Percentiles rank a stretch among this genome's conserved stretches.
These are phyloP conservation scores for Domatiomyces globalis DNA, from an alignment of 2,329 filamentous ascomycete genomes.

Conservation along the genomic window DNA sequence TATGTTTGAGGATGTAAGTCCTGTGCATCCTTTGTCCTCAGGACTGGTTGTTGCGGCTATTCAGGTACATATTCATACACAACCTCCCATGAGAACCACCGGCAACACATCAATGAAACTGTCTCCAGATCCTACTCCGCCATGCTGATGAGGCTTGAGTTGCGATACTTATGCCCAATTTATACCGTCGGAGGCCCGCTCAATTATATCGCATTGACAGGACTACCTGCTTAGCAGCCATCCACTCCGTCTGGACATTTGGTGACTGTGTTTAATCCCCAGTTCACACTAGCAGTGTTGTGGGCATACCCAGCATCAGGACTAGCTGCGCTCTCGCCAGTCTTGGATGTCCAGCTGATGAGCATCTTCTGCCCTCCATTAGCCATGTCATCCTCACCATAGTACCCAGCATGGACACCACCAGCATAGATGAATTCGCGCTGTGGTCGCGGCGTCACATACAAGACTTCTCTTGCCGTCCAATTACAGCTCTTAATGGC, in stretches of 20 bases:
- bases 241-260: not conserved
- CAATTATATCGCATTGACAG: not conserved
- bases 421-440: conserved; percentile 22
- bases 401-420: conserved; percentile 21
- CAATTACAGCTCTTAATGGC: conserved; percentile 19
- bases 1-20: too few relatives aligned
- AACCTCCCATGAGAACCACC: not conserved
- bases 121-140: not conserved
- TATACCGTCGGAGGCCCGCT: not conserved
- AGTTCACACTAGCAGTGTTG: conserved; percentile 8
- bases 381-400: conserved; percentile 20
- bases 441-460: conserved; percentile 14
- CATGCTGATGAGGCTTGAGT: not conserved
- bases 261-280: too few relatives aligned
- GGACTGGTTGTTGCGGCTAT: too few relatives aligned
- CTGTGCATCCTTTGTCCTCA: too few relatives aligned
- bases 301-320: conserved; percentile 19
- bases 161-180: not conserved
- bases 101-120: not conserved
- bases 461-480: conserved; percentile 20
- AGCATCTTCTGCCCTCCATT: conserved; percentile 22
- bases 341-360: conserved; percentile 23
- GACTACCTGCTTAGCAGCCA: not conserved
- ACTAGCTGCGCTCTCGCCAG: conserved; percentile 17
- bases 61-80: too few relatives aligned